Base-by-base conservation (phyloP, 169 alveolate species). In the Eimeria nieschulzi region DNA sequence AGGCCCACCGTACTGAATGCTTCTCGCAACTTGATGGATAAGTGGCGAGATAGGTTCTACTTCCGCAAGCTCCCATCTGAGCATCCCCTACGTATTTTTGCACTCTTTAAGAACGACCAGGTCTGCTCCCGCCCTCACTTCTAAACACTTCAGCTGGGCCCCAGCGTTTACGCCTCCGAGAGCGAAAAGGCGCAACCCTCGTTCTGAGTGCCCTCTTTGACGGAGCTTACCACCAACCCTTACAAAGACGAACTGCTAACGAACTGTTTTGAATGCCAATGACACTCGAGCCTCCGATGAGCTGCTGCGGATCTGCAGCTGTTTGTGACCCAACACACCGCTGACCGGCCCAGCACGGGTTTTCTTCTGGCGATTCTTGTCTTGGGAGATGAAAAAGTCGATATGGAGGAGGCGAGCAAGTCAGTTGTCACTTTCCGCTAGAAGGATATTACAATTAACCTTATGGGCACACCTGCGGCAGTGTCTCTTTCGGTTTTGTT, bases 351-450 rank as follows among this genome's bases (percentile, higher is more conserved):
- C 25, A 26, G 70, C 79, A 39, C 78, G 51, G 92, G 87, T 3
- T 12, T 66, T 19, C 92, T 72, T 23, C 72, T 87, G 68, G 92
- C 92, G 55, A 63, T 87, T 59, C 87, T 87, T 25, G 92, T 87
- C 39, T n/a, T 87, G 79, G 92, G 92, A 61, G 92, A 87, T 51
- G 92, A 87, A 39, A 33, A 72, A 21, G 87, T 72, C 61, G 87
- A 73, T 56, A 53, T 87, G 53, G 92, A 87, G n/a, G 92, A 87
- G 46, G 92, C 92, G 21, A 87, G 92, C 92, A 87, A 87, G 92
- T 87, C 53, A 9, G 78, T 61, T 26, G 53, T 80, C 75, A 54
- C 71, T 7, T 21, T 23, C 70, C 53, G 2, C 85, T 6, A 9
- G 56, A 53, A 33, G 46, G 46, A 33, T 33, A 33, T 33, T 33